Conservation (phyloP, 345 rosid species). For the Hypericum androsaemum region DNA sequence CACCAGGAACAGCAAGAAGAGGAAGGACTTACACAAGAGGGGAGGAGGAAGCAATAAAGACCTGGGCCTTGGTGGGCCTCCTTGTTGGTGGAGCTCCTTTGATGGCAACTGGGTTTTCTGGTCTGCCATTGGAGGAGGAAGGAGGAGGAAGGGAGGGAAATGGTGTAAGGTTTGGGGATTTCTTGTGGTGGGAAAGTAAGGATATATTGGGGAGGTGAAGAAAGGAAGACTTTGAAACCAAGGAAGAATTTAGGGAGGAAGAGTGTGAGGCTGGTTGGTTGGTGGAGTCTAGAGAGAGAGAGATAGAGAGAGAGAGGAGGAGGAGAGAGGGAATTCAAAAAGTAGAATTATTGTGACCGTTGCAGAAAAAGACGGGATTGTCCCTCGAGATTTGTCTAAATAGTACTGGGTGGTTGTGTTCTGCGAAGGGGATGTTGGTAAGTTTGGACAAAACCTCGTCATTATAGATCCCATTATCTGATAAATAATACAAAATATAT, state of each 20-base stretch:
- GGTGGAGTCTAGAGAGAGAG: background rate
- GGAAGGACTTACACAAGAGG: conserved; percentile 43
- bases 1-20: conserved; percentile 43
- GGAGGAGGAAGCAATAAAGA: conserved; percentile 11
- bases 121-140: conserved; percentile 41
- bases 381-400: conserved; percentile 2
- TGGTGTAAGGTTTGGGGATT: background rate
- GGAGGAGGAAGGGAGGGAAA: too few relatives aligned
- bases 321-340: conserved; percentile 19
- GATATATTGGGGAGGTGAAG: conserved; percentile 24
- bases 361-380: conserved; percentile 26
- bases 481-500: too few relatives aligned
- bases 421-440: too few relatives aligned
- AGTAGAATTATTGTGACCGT: conserved; percentile 25
- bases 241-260: conserved; percentile 33
- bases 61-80: background rate
- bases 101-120: conserved; percentile 20
- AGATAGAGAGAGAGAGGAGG: conserved; percentile 10
- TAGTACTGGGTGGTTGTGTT: too few relatives aligned
- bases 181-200: conserved; percentile 5
- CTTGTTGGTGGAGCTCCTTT: conserved; percentile 2
- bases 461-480: too few relatives aligned
- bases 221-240: conserved; percentile 64
- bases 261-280: background rate
- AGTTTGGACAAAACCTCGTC: too few relatives aligned